Base-by-base conservation (phyloP, 139 green algal species). In the Chlorella sp. region DNA sequence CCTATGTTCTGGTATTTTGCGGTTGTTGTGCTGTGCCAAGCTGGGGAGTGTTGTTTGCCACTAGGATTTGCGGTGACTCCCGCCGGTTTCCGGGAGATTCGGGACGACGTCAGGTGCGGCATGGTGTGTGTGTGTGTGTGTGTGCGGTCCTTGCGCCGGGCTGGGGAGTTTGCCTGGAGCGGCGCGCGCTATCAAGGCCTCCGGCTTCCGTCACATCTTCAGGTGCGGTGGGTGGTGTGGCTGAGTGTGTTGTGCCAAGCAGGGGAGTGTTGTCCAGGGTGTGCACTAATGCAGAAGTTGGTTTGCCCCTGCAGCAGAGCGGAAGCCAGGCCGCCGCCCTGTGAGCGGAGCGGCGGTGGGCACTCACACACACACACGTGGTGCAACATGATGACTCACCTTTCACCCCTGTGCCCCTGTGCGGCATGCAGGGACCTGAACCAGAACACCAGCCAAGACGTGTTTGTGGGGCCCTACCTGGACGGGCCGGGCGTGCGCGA, bases 401-500 rank as follows among this genome's bases (percentile, higher is more conserved):
- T 5, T 32, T 76, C 68, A 30, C 36, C 68, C 26, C 24, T 76
- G 1, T 76, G 68, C 68, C 30, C 9, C 9, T 76, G 19, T 34
- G 68, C 18, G 2, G 68, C 36, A 4, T n/a, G 86, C 95, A 92
- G 95, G 40, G 92, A 96, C 90, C 89, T 98, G 82, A 98, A 98
- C 89, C 93, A 93, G 22, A 73, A 83, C 26, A 98, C 96, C 42
- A 95, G 90, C 48, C 96, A 98, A 92, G 92, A 95, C 36, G 96
- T 98, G 42, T 98, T 98, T 90, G 92, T 94, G 71, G 96, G 96
- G 4, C 96, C 96, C 26, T 98, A 98, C 93, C 93, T 98, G 81
- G 94, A 96, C 37, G 92, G 96, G 90, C 86, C 90, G 0, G 89
- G 90, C 64, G 92, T 91, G 82, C 89, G 90, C 28, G 77, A 76